phyloP scores from a whole-genome alignment of 164 flowering plant species.

The Magnolia kwangsiensis region DNA sequence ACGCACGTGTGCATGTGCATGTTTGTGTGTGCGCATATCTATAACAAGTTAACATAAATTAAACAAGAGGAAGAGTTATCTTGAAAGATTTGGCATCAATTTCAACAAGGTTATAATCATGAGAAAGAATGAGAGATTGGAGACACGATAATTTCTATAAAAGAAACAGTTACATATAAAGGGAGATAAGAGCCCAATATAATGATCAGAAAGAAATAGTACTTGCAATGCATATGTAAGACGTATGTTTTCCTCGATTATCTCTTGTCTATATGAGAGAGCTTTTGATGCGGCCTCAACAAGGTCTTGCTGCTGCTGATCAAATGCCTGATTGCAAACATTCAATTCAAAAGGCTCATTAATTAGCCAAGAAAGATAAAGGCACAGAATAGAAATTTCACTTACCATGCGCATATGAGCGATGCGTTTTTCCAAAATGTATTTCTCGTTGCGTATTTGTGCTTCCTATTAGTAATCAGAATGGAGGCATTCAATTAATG shows the following conservation, averaged over 20 bases:
- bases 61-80: too few relatives aligned
- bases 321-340: constrained; percentile 69
- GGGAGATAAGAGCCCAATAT: not conserved
- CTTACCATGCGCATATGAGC: constrained; percentile 95
- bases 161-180: not conserved
- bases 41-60: too few relatives aligned
- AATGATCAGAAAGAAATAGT: constrained; percentile 5
- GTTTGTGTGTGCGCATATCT: too few relatives aligned
- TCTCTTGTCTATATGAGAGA: constrained; percentile 90
- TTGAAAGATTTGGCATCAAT: not conserved
- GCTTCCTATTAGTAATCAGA: constrained; percentile 51
- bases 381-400: not conserved
- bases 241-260: constrained; percentile 92
- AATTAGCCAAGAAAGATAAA: not conserved
- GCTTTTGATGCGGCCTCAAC: constrained; percentile 96
- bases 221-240: constrained; percentile 92
- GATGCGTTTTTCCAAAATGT: constrained; percentile 83
- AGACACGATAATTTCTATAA: not conserved
- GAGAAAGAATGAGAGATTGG: not conserved
- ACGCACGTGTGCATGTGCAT: too few relatives aligned
- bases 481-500: not conserved
- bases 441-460: constrained; percentile 82
- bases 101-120: not conserved
- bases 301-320: constrained; percentile 97
- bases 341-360: not conserved